phyloP scores from a whole-genome alignment of 345 rosid species.

The Gossypium rotundifolium region DNA sequence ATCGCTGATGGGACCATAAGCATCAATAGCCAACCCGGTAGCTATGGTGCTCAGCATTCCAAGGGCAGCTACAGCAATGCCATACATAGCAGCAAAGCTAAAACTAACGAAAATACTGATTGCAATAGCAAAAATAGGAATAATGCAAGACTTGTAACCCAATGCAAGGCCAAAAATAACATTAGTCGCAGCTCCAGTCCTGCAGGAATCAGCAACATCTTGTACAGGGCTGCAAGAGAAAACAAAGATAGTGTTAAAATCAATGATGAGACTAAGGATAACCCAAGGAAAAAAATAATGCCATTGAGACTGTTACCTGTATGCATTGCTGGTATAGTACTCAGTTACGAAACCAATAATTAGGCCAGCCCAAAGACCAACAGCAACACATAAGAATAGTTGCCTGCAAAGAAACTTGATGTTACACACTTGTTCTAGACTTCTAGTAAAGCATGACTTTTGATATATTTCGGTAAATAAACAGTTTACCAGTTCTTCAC shows the following conservation, averaged over 20 bases:
- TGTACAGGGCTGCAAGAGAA: constrained; percentile 75
- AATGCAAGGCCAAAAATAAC: constrained; percentile 66
- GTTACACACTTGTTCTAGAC: not conserved
- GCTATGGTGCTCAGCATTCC: constrained; percentile 87
- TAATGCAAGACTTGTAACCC: constrained; percentile 73
- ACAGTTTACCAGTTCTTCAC: constrained; percentile 57
- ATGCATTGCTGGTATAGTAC: constrained; percentile 72
- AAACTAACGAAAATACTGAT: constrained; percentile 62
- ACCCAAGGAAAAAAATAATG: not conserved
- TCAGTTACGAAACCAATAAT: constrained; percentile 71
- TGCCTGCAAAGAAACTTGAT: constrained; percentile 32
- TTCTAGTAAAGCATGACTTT: not conserved
- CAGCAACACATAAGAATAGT: constrained; percentile 50
- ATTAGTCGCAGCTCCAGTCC: constrained; percentile 52
- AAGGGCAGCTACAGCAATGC: constrained; percentile 72
- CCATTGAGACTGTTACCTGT: constrained; percentile 30
- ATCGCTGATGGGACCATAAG: constrained; percentile 34
- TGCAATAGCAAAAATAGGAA: constrained; percentile 79
- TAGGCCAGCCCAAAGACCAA: constrained; percentile 87
- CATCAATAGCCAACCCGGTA: constrained; percentile 70
- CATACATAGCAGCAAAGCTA: constrained; percentile 76
- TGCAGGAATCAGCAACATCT: constrained; percentile 96
- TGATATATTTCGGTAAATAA: not conserved
- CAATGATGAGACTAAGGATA: not conserved
- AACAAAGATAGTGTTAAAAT: not conserved